Evolutionary conservation across 176 grass and related monocot species (phyloP), one percentile per base, ranked within the genome.

Genomic region (Urochloa ruziziensis): DNA sequence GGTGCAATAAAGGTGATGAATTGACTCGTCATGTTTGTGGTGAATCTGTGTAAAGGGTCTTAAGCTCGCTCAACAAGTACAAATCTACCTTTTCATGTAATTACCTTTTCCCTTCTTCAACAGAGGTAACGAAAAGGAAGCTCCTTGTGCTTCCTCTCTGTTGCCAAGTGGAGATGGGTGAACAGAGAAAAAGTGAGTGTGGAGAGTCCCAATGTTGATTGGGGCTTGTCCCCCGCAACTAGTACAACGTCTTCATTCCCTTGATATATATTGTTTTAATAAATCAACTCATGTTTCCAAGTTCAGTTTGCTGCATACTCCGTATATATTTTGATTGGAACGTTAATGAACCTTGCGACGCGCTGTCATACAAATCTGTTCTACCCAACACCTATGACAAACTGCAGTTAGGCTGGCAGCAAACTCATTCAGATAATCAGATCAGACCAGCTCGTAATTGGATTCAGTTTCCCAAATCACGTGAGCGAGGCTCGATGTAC

Each of bases 171-270:
- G 44, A 30, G 6, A 70, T 51, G 63, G 40, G 53, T 4, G 23
- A 39, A 33, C 44, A 17, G 54, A 36, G 61, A 17, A 70, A 69
- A 68, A 37, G 12, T 42, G 63, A 8, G 15, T 23, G 3, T 3
- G 10, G 56, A 18, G 63, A 85, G 74, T 85, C 29, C 64, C 64
- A 13, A 79, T 61, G 83, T 62, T 85, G 74, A 79, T 78, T 70
- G 76, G 28, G 16, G 74, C 63, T 85, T 61, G 74, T 85, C 51
- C 52, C 33, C 32, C 14, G 13, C 48, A 70, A 36, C 39, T 27
- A 27, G 32, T 17, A 24, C 53, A 28, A 28, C 42, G 19, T 73
- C 80, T 46, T 62, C 80, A 60, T 51, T 62, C 58, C 39, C 43
- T 62, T 73, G 23, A 62, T 73, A 48, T 83, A 62, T 73, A 40